These are phyloP conservation scores for Mesostigma viride DNA, from an alignment of 139 green algal genomes.

Conservation along the genomic window DNA sequence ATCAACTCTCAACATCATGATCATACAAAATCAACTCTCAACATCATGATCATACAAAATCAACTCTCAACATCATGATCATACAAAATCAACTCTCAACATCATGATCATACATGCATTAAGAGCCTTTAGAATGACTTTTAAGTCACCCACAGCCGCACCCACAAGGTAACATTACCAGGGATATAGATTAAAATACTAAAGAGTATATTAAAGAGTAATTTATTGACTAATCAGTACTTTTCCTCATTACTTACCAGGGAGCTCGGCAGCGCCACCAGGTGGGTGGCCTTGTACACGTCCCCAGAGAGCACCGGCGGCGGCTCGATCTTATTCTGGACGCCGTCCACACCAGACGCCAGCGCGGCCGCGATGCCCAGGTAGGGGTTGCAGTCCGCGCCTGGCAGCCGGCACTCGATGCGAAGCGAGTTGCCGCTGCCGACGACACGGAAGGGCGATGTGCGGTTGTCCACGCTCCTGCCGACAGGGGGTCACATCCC, in stretches of 20 bases:
- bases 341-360: background rate
- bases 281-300: background rate
- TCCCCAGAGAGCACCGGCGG: background rate
- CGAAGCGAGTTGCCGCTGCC: background rate
- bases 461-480: conserved; percentile 8
- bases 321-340: background rate
- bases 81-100: too few relatives aligned
- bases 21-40: too few relatives aligned
- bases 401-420: conserved; percentile 1
- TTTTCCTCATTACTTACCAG: background rate
- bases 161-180: background rate
- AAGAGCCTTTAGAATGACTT: background rate
- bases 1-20: too few relatives aligned
- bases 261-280: background rate
- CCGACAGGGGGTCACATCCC: too few relatives aligned
- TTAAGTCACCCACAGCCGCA: background rate
- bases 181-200: too few relatives aligned
- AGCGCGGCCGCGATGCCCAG: conserved; percentile 2
- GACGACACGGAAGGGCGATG: background rate
- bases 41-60: too few relatives aligned
- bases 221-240: too few relatives aligned
- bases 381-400: conserved; percentile 8
- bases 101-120: background rate
- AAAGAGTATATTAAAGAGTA: too few relatives aligned
- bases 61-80: too few relatives aligned